Evolutionary conservation across 192 early-diverging fungal genomes (phyloP).

Genomic region (Podila horticola): DNA sequence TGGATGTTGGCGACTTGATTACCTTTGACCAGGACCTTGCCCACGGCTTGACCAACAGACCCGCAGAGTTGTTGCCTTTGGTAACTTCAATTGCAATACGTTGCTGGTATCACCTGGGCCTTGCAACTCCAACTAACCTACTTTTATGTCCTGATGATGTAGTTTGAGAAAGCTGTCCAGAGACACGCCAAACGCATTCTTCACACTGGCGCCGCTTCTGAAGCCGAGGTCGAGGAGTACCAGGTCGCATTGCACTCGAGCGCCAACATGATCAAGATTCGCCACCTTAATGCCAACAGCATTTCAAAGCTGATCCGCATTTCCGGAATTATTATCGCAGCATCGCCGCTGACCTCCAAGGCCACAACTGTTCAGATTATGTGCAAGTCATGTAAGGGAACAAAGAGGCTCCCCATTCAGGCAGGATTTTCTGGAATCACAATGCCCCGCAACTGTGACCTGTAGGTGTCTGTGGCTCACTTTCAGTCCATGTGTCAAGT

Average conservation of each 20-base stretch:
- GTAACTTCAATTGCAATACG: slow-evolving; percentile 49
- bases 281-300: slow-evolving; percentile 85
- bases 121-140: not conserved
- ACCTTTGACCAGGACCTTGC: slow-evolving; percentile 87
- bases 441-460: slow-evolving; percentile 90
- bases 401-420: slow-evolving; percentile 81
- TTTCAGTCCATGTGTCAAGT: slow-evolving; percentile 37
- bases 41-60: slow-evolving; percentile 80
- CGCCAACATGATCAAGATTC: slow-evolving; percentile 88
- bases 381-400: slow-evolving; percentile 89
- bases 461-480: slow-evolving; percentile 59
- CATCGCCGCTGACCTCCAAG: slow-evolving; percentile 87
- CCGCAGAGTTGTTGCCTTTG: slow-evolving; percentile 83
- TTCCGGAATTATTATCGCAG: slow-evolving; percentile 95
- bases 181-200: slow-evolving; percentile 79
- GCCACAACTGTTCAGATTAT: slow-evolving; percentile 89
- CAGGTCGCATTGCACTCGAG: slow-evolving; percentile 91
- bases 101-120: not conserved
- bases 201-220: slow-evolving; percentile 59
- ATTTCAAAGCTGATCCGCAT: slow-evolving; percentile 96
- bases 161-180: slow-evolving; percentile 93
- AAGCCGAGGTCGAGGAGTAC: slow-evolving; percentile 78
- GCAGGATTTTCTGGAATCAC: slow-evolving; percentile 87
- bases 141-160: slow-evolving; percentile 5
- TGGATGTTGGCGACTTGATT: slow-evolving; percentile 88